Evolutionary conservation across 2,329 filamentous ascomycete genomes (phyloP).

Genomic region (Emericellopsis atlantica): DNA sequence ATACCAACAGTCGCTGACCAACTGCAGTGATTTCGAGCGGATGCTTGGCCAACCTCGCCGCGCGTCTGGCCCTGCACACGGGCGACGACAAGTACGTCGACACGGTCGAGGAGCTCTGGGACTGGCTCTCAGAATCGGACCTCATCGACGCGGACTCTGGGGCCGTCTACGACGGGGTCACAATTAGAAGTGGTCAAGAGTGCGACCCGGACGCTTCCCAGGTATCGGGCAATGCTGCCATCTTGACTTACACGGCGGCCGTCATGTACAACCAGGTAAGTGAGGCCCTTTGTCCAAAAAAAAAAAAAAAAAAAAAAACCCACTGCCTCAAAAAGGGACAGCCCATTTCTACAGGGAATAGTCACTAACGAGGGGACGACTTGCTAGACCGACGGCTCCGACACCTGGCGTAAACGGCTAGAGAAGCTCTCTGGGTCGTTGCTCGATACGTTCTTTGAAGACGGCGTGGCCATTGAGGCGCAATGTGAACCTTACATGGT

Average conservation of each 20-base stretch:
- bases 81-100: conserved; percentile 65
- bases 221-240: neutral
- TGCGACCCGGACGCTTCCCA: too few relatives aligned
- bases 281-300: too few relatives aligned
- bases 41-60: conserved; percentile 55
- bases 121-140: conserved; percentile 44
- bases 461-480: conserved; percentile 50
- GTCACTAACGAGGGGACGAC: too few relatives aligned
- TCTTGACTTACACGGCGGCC: neutral
- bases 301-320: too few relatives aligned
- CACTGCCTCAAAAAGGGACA: too few relatives aligned
- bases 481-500: conserved; percentile 44
- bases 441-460: conserved; percentile 38
- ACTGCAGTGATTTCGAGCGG: conserved; percentile 45
- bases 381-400: neutral
- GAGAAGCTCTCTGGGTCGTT: conserved; percentile 40
- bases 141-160: conserved; percentile 43
- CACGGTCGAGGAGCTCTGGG: conserved; percentile 60
- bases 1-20: too few relatives aligned
- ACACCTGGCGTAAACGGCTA: conserved; percentile 39
- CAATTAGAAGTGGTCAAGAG: conserved; percentile 19
- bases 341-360: too few relatives aligned
- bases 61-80: conserved; percentile 66
- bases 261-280: neutral
- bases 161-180: conserved; percentile 37